Evolutionary conservation across 768 basidiomycete genomes (phyloP).

Genomic region (Leccinum barrowsii): DNA sequence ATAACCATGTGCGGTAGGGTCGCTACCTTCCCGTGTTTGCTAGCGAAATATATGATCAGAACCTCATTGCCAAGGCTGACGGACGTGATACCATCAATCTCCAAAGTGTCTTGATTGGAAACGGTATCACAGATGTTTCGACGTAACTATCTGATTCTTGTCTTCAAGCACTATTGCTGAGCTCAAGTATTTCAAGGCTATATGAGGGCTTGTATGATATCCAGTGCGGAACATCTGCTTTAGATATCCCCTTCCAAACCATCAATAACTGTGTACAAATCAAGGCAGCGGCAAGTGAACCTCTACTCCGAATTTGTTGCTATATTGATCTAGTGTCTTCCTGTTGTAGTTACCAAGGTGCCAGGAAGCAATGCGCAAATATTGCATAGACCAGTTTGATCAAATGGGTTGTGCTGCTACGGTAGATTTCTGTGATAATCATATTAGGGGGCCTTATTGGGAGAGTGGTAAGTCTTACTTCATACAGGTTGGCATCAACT

Average conservation of each 20-base stretch:
- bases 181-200: constrained; percentile 21
- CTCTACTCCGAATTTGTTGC: background rate
- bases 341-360: constrained; percentile 62
- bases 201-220: constrained; percentile 46
- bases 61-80: constrained; percentile 46
- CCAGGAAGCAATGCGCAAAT: constrained; percentile 48
- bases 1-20: constrained; percentile 41
- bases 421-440: constrained; percentile 57
- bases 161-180: background rate
- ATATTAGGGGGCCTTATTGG: constrained; percentile 44
- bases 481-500: background rate
- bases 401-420: constrained; percentile 65
- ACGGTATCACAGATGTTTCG: constrained; percentile 57
- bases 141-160: constrained; percentile 33
- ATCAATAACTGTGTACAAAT: constrained; percentile 42
- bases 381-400: constrained; percentile 66
- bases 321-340: background rate
- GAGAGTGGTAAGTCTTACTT: constrained; percentile 31
- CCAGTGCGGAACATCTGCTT: constrained; percentile 46
- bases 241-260: constrained; percentile 48
- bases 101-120: constrained; percentile 71
- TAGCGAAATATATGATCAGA: constrained; percentile 72
- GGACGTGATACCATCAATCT: constrained; percentile 60
- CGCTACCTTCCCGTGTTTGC: constrained; percentile 75
- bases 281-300: constrained; percentile 49